Evolutionary conservation across 2,329 filamentous ascomycete genomes (phyloP).

Genomic region (Calonectria fujianensis): DNA sequence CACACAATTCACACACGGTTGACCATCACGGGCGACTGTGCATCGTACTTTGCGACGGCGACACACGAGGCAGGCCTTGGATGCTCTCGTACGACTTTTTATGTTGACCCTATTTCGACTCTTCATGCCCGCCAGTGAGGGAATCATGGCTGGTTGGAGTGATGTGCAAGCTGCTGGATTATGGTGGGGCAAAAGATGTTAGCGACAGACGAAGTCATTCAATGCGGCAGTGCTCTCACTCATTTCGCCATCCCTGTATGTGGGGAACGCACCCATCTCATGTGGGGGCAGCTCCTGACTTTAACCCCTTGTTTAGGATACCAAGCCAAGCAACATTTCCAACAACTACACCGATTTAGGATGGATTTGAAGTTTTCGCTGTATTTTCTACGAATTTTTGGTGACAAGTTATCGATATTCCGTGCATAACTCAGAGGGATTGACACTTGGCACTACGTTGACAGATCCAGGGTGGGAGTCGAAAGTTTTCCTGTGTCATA

Average conservation of each 20-base stretch:
- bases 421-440: background rate
- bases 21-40: constrained; percentile 2
- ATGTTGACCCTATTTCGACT: background rate
- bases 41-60: constrained; percentile 19
- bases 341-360: background rate
- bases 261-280: background rate
- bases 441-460: background rate
- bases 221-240: background rate
- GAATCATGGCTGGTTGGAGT: too few relatives aligned
- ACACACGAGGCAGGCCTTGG: constrained; percentile 17
- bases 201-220: background rate
- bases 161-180: background rate
- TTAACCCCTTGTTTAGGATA: background rate
- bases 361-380: background rate
- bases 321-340: background rate
- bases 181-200: background rate
- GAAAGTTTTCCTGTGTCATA: background rate
- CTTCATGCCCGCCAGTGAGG: background rate
- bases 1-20: constrained; percentile 17
- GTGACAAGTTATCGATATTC: background rate
- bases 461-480: background rate
- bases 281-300: background rate
- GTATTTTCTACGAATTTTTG: background rate
- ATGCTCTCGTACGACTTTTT: background rate
- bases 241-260: constrained; percentile 3